Percentiles rank a stretch among this genome's conserved stretches.
These are phyloP conservation scores for Saprolegnia diclina DNA, from an alignment of 352 stramenopile species.

Conservation along the genomic window DNA sequence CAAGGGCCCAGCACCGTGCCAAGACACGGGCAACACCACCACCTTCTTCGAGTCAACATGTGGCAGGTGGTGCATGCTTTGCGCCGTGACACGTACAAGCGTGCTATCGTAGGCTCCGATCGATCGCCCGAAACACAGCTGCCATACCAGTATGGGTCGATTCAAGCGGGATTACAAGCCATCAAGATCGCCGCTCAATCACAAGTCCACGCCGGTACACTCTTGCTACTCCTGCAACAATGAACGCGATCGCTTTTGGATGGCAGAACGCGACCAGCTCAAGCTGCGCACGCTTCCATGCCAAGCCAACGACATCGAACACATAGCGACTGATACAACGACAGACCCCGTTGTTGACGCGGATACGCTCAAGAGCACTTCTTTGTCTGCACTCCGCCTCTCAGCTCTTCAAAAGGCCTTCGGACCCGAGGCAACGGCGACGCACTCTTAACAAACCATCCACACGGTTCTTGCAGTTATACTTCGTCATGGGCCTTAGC, in stretches of 20 bases:
- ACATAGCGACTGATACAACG: not conserved
- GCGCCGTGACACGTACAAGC: too few species aligned
- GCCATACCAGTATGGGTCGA: slow-evolving; percentile 7
- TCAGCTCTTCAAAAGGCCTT: too few species aligned
- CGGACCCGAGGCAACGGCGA: too few species aligned
- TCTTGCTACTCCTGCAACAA: not conserved
- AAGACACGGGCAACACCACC: not conserved
- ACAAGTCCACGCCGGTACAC: not conserved
- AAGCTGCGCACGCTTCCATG: not conserved
- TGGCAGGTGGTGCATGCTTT: not conserved
- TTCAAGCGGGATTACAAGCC: not conserved
- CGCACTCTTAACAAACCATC: too few species aligned
- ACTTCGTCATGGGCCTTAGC: too few species aligned
- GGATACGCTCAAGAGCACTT: not conserved
- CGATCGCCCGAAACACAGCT: not conserved
- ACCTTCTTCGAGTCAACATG: not conserved
- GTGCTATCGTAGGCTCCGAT: not conserved
- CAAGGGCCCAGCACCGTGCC: not conserved
- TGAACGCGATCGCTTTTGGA: not conserved
- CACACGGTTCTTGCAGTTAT: too few species aligned
- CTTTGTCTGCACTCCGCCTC: too few species aligned
- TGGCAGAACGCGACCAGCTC: not conserved
- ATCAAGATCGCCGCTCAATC: not conserved
- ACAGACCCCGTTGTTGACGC: not conserved
- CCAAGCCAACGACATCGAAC: not conserved